Percentiles rank a stretch among this genome's conserved stretches.
Evolutionary conservation across 108 stramenopile genomes (phyloP).

Genomic region (Nannochloropsis salina): DNA sequence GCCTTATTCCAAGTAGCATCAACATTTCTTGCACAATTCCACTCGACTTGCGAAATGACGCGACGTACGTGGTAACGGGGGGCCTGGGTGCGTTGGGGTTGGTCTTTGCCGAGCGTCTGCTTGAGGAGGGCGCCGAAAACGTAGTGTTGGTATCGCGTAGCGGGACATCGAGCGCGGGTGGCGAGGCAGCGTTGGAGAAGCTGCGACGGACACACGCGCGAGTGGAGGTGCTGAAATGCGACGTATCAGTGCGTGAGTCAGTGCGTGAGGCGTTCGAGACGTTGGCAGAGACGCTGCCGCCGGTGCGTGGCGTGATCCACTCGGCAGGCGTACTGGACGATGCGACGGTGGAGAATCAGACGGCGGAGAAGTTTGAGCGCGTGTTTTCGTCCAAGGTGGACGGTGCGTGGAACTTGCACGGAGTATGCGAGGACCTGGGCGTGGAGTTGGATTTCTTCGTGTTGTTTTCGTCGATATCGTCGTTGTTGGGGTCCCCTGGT

Average conservation of each 20-base stretch:
- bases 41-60: not conserved
- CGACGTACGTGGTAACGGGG: slow-evolving; percentile 33
- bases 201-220: not conserved
- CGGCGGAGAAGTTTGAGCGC: not conserved
- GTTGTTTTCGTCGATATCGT: slow-evolving; percentile 31
- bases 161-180: not conserved
- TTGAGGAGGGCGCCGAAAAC: slow-evolving; percentile 7
- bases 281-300: slow-evolving; percentile 18
- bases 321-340: slow-evolving; percentile 24
- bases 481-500: slow-evolving; percentile 29
- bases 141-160: not conserved
- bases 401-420: slow-evolving; percentile 30
- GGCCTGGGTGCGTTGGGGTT: slow-evolving; percentile 34
- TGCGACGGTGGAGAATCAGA: not conserved
- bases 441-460: slow-evolving; percentile 34
- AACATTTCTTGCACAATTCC: not conserved
- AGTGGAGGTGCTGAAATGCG: not conserved
- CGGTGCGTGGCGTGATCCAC: slow-evolving; percentile 38
- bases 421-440: not conserved
- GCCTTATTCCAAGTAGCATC: not conserved
- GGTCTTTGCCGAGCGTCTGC: slow-evolving; percentile 27
- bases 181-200: not conserved
- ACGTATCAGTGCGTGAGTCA: not conserved
- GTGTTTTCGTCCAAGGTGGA: slow-evolving; percentile 25
- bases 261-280: not conserved